These are phyloP conservation scores for Nicotiana tomentosiformis DNA, from an alignment of 257 asterid genomes.

Conservation along the genomic window DNA sequence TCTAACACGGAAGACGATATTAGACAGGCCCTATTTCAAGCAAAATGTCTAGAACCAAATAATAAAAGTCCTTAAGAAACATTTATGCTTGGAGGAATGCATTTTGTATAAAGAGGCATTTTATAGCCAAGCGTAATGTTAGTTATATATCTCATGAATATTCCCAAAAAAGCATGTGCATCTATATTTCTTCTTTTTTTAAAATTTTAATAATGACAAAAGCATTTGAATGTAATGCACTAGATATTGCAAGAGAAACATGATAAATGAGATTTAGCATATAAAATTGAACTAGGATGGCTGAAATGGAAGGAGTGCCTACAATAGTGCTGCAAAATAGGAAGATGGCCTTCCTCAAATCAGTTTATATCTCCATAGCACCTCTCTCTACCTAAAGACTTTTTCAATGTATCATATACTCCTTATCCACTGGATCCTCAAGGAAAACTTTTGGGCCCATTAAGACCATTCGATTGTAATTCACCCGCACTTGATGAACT, in stretches of 20 bases:
- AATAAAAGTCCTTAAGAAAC: not conserved
- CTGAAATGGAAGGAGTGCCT: not conserved
- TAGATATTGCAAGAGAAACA: not conserved
- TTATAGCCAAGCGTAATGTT: not conserved
- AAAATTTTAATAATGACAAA: not conserved
- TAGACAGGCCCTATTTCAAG: not conserved
- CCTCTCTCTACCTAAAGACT: too few species aligned
- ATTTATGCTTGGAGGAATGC: not conserved
- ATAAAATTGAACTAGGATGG: not conserved
- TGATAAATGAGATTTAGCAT: not conserved
- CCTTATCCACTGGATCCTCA: too few species aligned
- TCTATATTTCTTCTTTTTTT: not conserved
- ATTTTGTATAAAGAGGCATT: not conserved
- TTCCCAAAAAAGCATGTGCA: not conserved
- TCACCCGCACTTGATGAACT: too few species aligned
- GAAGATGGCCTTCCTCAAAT: not conserved
- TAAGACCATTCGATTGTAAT: too few species aligned
- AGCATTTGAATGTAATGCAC: not conserved
- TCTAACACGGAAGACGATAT: not conserved
- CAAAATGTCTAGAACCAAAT: not conserved
- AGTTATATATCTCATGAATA: not conserved
- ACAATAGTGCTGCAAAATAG: not conserved
- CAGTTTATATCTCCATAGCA: too few species aligned
- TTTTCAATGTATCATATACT: too few species aligned
- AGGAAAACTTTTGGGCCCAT: too few species aligned